Percentiles rank a stretch among this genome's conserved stretches.
These are phyloP conservation scores for Candolleomyces efflorescens DNA, from an alignment of 768 basidiomycete genomes.

Conservation along the genomic window DNA sequence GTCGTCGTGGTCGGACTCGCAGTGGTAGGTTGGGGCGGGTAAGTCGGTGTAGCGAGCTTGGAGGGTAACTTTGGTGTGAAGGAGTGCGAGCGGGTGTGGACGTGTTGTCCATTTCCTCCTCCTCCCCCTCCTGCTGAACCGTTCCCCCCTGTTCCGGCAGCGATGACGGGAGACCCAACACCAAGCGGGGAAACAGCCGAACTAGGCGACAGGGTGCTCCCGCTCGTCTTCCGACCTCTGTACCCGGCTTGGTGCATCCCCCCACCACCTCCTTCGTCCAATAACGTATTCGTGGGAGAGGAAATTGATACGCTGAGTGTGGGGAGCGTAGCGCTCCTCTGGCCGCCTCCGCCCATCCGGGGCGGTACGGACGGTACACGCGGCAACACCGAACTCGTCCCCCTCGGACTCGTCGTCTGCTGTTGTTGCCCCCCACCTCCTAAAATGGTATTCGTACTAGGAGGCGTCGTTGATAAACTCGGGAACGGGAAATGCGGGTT, in stretches of 20 bases:
- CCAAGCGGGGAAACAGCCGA: too few species aligned
- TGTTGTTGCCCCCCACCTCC: too few species aligned
- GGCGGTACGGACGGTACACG: background rate
- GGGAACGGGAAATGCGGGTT: too few species aligned
- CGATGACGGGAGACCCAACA: too few species aligned
- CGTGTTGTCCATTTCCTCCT: constrained; percentile 22
- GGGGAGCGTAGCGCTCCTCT: constrained; percentile 28
- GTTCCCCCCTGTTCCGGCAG: too few species aligned
- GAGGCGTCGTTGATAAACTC: constrained; percentile 17
- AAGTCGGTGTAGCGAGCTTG: constrained; percentile 55
- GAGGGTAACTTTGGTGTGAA: constrained; percentile 71
- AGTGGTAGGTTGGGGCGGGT: constrained; percentile 42
- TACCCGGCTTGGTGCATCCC: constrained; percentile 7
- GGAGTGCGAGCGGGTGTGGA: constrained; percentile 62
- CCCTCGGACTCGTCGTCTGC: too few species aligned
- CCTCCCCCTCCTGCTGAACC: too few species aligned
- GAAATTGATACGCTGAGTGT: constrained; percentile 48
- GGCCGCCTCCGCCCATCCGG: constrained; percentile 13
- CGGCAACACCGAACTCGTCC: too few species aligned
- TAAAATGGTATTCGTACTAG: constrained; percentile 17
- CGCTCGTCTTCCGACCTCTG: too few species aligned
- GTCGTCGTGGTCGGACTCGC: too few species aligned
- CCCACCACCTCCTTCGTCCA: too few species aligned
- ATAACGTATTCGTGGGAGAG: constrained; percentile 36
- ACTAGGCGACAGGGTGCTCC: too few species aligned